phyloP scores from a whole-genome alignment of 1,284 basidiomycete genomes.

The Baeospora myosura region DNA sequence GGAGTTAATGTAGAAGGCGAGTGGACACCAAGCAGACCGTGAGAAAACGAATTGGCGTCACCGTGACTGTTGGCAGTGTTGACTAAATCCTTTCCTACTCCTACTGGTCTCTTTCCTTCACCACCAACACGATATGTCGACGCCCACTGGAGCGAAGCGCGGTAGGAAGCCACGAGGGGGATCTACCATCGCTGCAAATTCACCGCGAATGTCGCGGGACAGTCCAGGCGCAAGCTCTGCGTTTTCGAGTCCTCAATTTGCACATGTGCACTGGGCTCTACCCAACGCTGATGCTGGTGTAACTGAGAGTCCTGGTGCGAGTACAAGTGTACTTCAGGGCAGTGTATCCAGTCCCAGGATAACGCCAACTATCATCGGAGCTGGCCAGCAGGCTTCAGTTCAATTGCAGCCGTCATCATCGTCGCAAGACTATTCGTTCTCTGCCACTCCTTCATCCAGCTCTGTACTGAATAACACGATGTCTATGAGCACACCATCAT shows the following conservation, averaged over 20 bases:
- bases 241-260: slow-evolving; percentile 23
- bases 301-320: background rate
- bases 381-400: background rate
- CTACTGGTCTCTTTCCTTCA: too few species aligned
- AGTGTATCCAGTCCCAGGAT: too few species aligned
- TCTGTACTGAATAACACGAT: too few species aligned
- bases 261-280: slow-evolving; percentile 35
- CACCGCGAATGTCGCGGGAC: slow-evolving; percentile 19
- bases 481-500: slow-evolving; percentile 15
- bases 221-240: slow-evolving; percentile 10
- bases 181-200: slow-evolving; percentile 20
- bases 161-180: slow-evolving; percentile 50
- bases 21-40: too few species aligned
- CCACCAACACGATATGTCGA: too few species aligned
- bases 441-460: background rate
- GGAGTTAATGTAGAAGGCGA: too few species aligned
- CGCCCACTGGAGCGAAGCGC: slow-evolving; percentile 42
- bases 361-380: background rate
- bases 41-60: too few species aligned
- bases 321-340: too few species aligned
- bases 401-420: background rate
- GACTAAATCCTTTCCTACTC: too few species aligned
- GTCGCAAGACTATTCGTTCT: background rate
- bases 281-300: slow-evolving; percentile 10
- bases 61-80: too few species aligned